A percentile compares a stretch with the other conserved stretches of the same genome.
These are phyloP conservation scores for Suhomyces maxii DNA, from an alignment of 1,139 yeast genomes.

Conservation along the genomic window DNA sequence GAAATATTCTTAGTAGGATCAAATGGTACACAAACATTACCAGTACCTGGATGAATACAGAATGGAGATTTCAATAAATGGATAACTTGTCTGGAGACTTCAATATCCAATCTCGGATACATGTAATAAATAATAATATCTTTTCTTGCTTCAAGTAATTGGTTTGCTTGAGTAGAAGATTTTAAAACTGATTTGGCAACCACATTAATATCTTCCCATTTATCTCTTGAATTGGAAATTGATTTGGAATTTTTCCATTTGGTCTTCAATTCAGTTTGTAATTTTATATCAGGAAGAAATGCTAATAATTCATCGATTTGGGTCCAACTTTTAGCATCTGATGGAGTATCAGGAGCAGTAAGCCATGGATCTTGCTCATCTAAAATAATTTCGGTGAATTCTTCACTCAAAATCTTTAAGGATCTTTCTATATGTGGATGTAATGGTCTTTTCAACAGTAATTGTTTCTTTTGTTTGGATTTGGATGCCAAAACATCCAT, in stretches of 20 bases:
- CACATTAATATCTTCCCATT: conserved; percentile 83
- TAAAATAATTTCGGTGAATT: conserved; percentile 66
- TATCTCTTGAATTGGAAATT: conserved; percentile 41
- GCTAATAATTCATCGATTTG: conserved; percentile 57
- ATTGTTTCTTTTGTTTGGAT: conserved; percentile 39
- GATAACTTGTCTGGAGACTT: conserved; percentile 85
- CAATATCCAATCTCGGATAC: conserved; percentile 91
- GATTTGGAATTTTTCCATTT: conserved; percentile 41
- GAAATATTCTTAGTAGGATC: conserved; percentile 49
- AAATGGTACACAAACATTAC: conserved; percentile 96
- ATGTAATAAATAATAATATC: conserved; percentile 77
- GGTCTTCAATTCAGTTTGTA: conserved; percentile 52
- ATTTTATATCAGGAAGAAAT: conserved; percentile 58
- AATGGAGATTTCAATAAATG: conserved; percentile 97
- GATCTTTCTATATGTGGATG: conserved; percentile 88
- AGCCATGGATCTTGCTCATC: conserved; percentile 84
- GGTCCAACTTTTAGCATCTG: conserved; percentile 42
- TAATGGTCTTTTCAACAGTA: conserved; percentile 70
- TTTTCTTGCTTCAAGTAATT: conserved; percentile 73
- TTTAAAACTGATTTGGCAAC: conserved; percentile 52
- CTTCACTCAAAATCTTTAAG: conserved; percentile 60
- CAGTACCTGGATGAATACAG: conserved; percentile 96
- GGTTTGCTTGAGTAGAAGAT: conserved; percentile 37
- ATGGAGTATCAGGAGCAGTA: conserved; percentile 27
- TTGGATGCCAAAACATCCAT: conserved; percentile 69